Base-by-base conservation (phyloP, 2,329 filamentous ascomycete species). In the Neobulgaria alba region DNA sequence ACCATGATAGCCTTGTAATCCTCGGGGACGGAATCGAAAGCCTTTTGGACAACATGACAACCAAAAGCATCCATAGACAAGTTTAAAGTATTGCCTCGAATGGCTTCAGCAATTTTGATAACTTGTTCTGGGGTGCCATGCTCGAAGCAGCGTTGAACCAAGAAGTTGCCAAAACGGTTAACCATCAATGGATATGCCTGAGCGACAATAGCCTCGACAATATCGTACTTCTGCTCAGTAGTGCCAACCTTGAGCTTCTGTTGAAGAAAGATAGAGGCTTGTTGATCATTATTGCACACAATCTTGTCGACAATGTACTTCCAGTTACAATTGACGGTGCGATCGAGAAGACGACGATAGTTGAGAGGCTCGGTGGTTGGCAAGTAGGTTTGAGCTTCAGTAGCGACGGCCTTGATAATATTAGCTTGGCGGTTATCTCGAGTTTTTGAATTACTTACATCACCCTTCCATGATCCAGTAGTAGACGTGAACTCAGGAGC, bases 221-320 rank as follows among this genome's bases (percentile, higher is more conserved):
- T 96, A 52, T 95, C 89, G 56, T 86, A 94, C 64, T 96, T 98
- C 62, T 96, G 92, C 57, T 96, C 89, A 0, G 82, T 73, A 3
- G 89, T 95, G 45, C 89, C 89, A 47, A 95, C 85, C 67, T 98
- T 98, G 54, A 98, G 83, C 68, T 98, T 98, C 67, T 98, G 92
- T 63, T 98, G 92, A 33, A 98, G 71, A 65, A 98, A 98, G 57
- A 98, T 96, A 2, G 92, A 98, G 8, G 93, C 92, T 64, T 98
- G 92, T 64, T 98, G 92, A 59, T 98, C 92, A 62, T 98, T 96
- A 68, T 89, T 95, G 75, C 87, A 93, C 52, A 98, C 89, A 60
- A 98, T 98, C 71, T 96, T 96, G 68, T 98, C 90, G 41, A 98
- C 92, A 54, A 98, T 95, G 61, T 95, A 95, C 67, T 92, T 94